phyloP scores from a whole-genome alignment of 2,329 filamentous ascomycete species.

The Mycogone perniciosa region DNA sequence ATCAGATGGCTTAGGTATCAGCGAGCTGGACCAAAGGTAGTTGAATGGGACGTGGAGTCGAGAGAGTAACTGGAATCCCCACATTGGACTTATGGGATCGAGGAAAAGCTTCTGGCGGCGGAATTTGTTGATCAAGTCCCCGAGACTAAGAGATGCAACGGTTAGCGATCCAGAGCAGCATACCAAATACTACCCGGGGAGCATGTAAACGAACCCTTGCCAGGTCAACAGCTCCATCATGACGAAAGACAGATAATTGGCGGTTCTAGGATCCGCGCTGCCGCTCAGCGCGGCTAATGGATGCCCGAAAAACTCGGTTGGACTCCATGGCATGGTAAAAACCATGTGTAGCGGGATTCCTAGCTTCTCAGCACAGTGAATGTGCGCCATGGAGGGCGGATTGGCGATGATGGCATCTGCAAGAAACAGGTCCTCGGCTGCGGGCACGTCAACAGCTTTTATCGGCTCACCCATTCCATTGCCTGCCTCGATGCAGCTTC shows the following conservation, averaged over 20 bases:
- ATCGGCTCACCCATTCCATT: conserved; percentile 24
- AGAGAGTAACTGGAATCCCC: conserved; percentile 58
- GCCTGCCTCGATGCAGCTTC: conserved; percentile 32
- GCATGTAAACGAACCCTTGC: conserved; percentile 9
- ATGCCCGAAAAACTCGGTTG: conserved; percentile 56
- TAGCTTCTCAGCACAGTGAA: conserved; percentile 45
- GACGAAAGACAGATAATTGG: conserved; percentile 59
- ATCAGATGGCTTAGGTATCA: conserved; percentile 60
- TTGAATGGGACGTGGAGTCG: conserved; percentile 59
- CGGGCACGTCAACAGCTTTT: conserved; percentile 22
- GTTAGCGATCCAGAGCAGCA: conserved; percentile 29
- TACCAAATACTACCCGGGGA: background rate
- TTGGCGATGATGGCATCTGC: conserved; percentile 50
- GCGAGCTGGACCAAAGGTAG: conserved; percentile 63
- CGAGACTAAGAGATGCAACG: conserved; percentile 58
- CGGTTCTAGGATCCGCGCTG: conserved; percentile 52
- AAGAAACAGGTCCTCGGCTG: conserved; percentile 37
- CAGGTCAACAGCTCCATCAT: conserved; percentile 12
- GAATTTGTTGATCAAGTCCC: conserved; percentile 67
- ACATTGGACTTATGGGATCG: conserved; percentile 59
- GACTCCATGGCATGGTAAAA: conserved; percentile 35
- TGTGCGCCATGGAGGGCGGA: conserved; percentile 45
- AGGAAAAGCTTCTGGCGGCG: conserved; percentile 55
- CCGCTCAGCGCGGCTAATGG: conserved; percentile 56
- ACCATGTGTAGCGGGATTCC: conserved; percentile 45